Evolutionary conservation across 192 early-diverging fungal species (phyloP), one percentile per base, ranked within the genome.

Genomic region (Podila epigama): DNA sequence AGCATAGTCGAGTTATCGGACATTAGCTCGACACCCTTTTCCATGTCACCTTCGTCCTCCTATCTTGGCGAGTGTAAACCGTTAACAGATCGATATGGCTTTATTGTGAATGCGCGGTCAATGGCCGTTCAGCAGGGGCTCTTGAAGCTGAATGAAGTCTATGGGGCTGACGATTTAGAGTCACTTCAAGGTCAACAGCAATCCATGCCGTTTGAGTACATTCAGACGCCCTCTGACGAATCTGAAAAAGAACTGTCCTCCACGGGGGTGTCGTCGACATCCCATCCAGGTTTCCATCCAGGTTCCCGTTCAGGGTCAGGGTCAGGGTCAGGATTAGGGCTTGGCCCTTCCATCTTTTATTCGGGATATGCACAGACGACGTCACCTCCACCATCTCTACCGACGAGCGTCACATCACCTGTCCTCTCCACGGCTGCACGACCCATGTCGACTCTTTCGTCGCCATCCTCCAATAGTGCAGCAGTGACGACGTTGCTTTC

Each of bases 51-150:
- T 4, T 20, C 61, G 13, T 68, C 58, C 12, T 63, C 73, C 0
- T 64, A 62, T 42, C 16, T 68, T 5, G 66, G 66, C 41, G 60
- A 63, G 16, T 25, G 53, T n/a, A 68, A 64, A 58, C 73, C 73
- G 16, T 48, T 77, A 12, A 77, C 73, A 37, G 73, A 77, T 40
- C 60, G 73, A 42, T 77, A 77, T 42, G 73, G 73, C 9, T 77
- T 77, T 37, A 34, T 77, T 22, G 66, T 77, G 8, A 63, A 77
- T 59, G 73, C 73, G 11, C 41, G 73, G 15, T 61, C 73, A 2
- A 68, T 77, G 73, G 73, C 73, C 2, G 66, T 77, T 25, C 73
- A 77, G 18, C 73, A 77, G 29, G 73, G 73, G 1, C 16, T 77
- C 4, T 40, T 77, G 51, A 77, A 68, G 40, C 28, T 77, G 55